phyloP scores from a whole-genome alignment of 1,284 basidiomycete genomes.

The Sutorius eximius region DNA sequence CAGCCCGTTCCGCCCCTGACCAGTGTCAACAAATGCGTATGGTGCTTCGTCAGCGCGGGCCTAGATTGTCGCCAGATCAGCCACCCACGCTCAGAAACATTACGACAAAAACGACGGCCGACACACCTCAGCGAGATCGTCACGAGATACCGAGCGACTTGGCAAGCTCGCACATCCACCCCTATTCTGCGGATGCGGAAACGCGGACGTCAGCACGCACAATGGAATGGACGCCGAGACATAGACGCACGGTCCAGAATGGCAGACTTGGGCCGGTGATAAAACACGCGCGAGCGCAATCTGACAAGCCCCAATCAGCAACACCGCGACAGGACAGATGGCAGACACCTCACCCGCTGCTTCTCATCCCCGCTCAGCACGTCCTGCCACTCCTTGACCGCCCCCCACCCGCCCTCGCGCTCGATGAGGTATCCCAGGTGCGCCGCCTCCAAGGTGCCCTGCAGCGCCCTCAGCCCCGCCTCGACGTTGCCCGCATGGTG shows the following conservation, averaged over 20 bases:
- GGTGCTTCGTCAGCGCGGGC: conserved; percentile 80
- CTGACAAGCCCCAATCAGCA: conserved; percentile 36
- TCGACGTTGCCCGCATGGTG: conserved; percentile 36
- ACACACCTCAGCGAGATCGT: conserved; percentile 80
- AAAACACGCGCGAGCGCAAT: conserved; percentile 86
- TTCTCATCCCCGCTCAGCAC: conserved; percentile 95
- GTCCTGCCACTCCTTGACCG: conserved; percentile 95
- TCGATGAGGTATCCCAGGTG: conserved; percentile 85
- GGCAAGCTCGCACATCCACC: conserved; percentile 92
- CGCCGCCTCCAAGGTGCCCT: conserved; percentile 74
- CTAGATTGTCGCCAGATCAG: conserved; percentile 39
- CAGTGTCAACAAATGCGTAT: conserved; percentile 77
- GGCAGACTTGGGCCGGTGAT: conserved; percentile 78
- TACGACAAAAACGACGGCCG: not conserved
- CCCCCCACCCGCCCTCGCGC: conserved; percentile 87
- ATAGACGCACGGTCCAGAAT: conserved; percentile 65
- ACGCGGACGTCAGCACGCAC: not conserved
- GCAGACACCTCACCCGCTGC: conserved; percentile 65
- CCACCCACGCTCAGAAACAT: not conserved
- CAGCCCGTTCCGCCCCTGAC: conserved; percentile 60
- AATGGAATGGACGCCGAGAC: not conserved
- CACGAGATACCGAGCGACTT: conserved; percentile 91
- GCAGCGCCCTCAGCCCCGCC: conserved; percentile 67
- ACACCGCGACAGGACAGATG: not conserved
- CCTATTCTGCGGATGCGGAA: conserved; percentile 80